Evolutionary conservation across 2,329 filamentous ascomycete species (phyloP).

Genomic region (Lizonia empirigonia): DNA sequence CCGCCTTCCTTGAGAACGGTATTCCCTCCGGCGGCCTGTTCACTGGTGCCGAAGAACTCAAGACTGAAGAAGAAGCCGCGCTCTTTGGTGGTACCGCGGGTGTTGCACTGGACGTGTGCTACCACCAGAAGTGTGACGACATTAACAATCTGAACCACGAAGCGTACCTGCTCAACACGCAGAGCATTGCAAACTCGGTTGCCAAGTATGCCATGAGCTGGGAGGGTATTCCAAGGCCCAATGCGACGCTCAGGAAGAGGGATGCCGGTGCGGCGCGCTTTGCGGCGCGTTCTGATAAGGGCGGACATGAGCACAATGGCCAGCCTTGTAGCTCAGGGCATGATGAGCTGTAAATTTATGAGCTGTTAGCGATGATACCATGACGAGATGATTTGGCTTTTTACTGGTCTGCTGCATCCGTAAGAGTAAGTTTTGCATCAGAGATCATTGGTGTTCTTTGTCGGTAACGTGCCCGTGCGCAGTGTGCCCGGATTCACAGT

Average conservation of each 20-base stretch:
- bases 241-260: constrained; percentile 38
- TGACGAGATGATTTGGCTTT: constrained; percentile 7
- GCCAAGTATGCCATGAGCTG: constrained; percentile 47
- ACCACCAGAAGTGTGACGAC: constrained; percentile 47
- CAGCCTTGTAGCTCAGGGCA: constrained; percentile 33
- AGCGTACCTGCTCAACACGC: constrained; percentile 47
- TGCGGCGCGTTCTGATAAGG: constrained; percentile 32
- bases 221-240: constrained; percentile 42
- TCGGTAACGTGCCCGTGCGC: too few relatives aligned
- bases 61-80: constrained; percentile 45
- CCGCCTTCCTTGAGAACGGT: constrained; percentile 49
- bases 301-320: constrained; percentile 35
- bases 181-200: constrained; percentile 48
- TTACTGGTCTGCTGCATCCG: too few relatives aligned
- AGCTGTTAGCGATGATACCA: constrained; percentile 16
- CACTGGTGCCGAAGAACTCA: constrained; percentile 50
- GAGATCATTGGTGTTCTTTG: too few relatives aligned
- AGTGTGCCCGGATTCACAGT: too few relatives aligned
- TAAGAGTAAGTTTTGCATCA: too few relatives aligned
- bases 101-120: constrained; percentile 46
- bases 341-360: constrained; percentile 17
- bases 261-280: constrained; percentile 33
- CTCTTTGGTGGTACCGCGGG: constrained; percentile 49
- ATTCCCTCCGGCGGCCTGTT: constrained; percentile 50
- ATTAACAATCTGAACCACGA: constrained; percentile 46